Base-by-base conservation (phyloP, 768 basidiomycete species). In the Calocybe gangraenosa region DNA sequence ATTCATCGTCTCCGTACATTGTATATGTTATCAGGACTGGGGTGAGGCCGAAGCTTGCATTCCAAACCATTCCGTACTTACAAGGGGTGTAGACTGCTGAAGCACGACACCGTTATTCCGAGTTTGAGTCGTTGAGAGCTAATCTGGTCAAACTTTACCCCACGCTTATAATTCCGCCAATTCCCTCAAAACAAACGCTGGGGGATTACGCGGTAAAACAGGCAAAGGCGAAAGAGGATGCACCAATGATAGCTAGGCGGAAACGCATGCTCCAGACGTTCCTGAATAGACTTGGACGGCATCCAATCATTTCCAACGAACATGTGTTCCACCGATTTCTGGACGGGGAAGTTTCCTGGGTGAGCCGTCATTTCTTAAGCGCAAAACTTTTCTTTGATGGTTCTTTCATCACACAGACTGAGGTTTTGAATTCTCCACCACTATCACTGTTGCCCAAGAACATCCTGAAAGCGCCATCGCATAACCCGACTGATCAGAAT, bases 201-300 rank as follows among this genome's bases (percentile, higher is more conserved):
- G 82, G 91, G 7, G 96, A 98, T 57, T 99, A 99, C 71, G 96
- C 96, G 1, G 86, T 93, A 50, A 98, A 97, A 65, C 93, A 93
- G 58, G 84, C 79, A 11, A 96, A 95, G 65, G 96, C 95, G 18
- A 97, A 95, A 60, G 96, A 99, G 59, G 96, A 99, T 62, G 82
- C 83, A 2, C 78, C 86, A 1, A 80, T 98, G 71, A 97, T 99
- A 61, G 81, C 91, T 2, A 75, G 90, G 52, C 76, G 96, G 50
- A 95, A 92, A 64, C 83, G 96, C 38, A 91, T 97, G 84, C 72
- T 99, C 22, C 89, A 93, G 63, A 94, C 92, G 2, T 99, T 98
- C 67, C 70, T 99, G 36, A 94, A 95, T 59, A 79, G 96, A 42
- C 65, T 95, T 41, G 86, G 83, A 13, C 76, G 82, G 23, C 96